phyloP scores from a whole-genome alignment of 129 eudicot genomes.

The Flaveria sonorensis region DNA sequence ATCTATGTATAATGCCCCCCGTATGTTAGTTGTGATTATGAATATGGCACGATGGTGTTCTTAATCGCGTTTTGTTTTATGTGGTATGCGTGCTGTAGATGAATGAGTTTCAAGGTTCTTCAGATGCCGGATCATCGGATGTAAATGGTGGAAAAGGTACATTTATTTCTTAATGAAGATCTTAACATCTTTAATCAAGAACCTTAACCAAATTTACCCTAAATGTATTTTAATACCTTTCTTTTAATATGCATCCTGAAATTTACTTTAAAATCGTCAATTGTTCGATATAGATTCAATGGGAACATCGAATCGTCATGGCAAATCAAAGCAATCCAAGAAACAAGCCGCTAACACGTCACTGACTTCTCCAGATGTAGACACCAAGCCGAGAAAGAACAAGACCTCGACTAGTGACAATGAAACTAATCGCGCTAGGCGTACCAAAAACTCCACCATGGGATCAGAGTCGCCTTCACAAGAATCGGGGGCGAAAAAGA shows the following conservation, averaged over 20 bases:
- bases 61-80: neutral
- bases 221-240: too few species aligned
- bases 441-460: slow-evolving; percentile 29
- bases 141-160: slow-evolving; percentile 35
- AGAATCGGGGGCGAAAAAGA: slow-evolving; percentile 31
- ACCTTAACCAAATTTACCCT: neutral
- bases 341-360: slow-evolving; percentile 21
- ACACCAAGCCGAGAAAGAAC: slow-evolving; percentile 16
- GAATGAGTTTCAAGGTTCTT: slow-evolving; percentile 44
- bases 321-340: slow-evolving; percentile 40
- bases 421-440: slow-evolving; percentile 37
- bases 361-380: slow-evolving; percentile 16
- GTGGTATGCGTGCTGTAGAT: slow-evolving; percentile 11
- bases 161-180: neutral
- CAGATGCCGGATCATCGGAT: slow-evolving; percentile 37
- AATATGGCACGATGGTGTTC: neutral
- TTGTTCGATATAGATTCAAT: slow-evolving; percentile 15
- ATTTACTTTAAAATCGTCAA: neutral
- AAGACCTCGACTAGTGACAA: slow-evolving; percentile 20
- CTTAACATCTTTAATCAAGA: slow-evolving; percentile 1
- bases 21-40: neutral
- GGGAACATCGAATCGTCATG: slow-evolving; percentile 31
- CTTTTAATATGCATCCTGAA: too few species aligned
- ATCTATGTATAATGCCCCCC: neutral
- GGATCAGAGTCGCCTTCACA: slow-evolving; percentile 40